phyloP scores from a whole-genome alignment of 805 yeast species.

The Yamadazyma tumulicola region DNA sequence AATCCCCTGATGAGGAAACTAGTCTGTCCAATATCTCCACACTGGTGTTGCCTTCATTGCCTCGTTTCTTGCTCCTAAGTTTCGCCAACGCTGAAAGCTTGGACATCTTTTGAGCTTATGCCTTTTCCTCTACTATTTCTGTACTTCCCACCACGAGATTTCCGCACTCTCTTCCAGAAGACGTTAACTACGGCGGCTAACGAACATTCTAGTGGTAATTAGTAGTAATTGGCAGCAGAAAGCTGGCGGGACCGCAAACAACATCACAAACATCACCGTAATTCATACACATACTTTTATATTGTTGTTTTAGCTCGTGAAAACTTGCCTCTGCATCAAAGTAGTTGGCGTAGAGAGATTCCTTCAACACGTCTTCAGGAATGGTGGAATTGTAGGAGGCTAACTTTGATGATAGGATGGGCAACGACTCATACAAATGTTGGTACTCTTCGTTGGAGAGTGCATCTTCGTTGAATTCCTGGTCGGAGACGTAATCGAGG shows the following conservation, averaged over 20 bases:
- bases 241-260: no score
- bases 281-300: slow-evolving; percentile 10
- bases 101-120: no score
- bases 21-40: slow-evolving; percentile 18
- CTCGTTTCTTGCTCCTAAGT: slow-evolving; percentile 22
- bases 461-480: slow-evolving; percentile 35
- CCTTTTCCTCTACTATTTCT: no score
- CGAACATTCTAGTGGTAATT: no score
- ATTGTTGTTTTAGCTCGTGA: slow-evolving; percentile 39
- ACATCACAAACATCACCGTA: no score
- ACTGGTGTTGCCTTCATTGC: slow-evolving; percentile 10
- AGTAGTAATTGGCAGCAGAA: no score
- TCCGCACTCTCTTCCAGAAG: slow-evolving; percentile 1
- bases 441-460: slow-evolving; percentile 40
- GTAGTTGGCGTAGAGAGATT: slow-evolving; percentile 57
- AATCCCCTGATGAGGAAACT: no score
- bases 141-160: no score
- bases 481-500: slow-evolving; percentile 13
- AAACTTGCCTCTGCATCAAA: slow-evolving; percentile 51
- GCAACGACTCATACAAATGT: slow-evolving; percentile 41
- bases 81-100: slow-evolving; percentile 49
- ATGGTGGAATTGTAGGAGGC: slow-evolving; percentile 38
- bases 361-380: slow-evolving; percentile 51
- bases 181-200: no score
- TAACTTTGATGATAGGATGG: slow-evolving; percentile 36